These are phyloP conservation scores for Plasmodium vivax DNA, from an alignment of 169 alveolate species.

Conservation along the genomic window DNA sequence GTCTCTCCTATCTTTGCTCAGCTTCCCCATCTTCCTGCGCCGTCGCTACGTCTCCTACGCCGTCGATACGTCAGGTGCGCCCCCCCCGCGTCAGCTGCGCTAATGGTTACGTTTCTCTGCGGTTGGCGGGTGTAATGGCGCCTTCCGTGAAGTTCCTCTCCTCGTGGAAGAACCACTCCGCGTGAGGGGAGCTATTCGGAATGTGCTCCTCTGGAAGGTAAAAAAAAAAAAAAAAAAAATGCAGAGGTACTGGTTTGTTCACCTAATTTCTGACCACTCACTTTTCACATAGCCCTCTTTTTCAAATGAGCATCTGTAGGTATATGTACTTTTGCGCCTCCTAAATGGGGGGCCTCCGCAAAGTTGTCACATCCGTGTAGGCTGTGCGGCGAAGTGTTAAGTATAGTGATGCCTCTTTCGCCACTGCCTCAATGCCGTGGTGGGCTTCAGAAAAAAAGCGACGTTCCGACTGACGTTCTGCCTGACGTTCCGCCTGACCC, in stretches of 20 bases:
- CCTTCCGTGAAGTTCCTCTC: neutral
- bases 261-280: neutral
- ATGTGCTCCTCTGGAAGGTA: neutral
- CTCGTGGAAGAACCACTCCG: neutral
- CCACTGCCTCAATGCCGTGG: neutral
- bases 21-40: constrained; percentile 88
- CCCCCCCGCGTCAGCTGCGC: neutral
- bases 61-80: neutral
- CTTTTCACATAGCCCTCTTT: neutral
- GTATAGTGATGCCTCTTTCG: neutral
- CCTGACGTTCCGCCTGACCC: neutral
- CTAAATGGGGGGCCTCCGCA: neutral
- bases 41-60: neutral
- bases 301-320: neutral
- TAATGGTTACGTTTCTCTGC: neutral
- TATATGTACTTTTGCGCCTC: neutral
- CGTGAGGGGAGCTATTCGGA: neutral
- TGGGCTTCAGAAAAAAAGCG: neutral
- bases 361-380: neutral
- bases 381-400: neutral
- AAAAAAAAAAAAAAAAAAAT: too few relatives aligned
- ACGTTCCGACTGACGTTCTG: too few relatives aligned
- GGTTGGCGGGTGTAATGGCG: neutral
- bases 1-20: constrained; percentile 95
- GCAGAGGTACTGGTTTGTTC: neutral